Conservation (phyloP, 805 yeast species). For the Hyphopichia homilentoma region DNA sequence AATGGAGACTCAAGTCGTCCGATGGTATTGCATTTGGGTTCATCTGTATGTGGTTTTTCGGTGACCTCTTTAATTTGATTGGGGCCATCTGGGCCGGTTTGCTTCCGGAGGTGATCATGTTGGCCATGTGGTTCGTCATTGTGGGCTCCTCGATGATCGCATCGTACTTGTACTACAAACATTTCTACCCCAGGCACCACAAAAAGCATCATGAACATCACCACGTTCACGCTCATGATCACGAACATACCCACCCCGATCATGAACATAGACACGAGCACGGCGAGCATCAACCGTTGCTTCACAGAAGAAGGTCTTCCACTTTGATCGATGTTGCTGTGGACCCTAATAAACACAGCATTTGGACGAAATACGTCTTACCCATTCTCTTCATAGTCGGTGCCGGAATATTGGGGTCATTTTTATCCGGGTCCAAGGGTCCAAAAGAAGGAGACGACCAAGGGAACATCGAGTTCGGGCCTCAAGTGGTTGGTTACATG, state of each 20-base stretch:
- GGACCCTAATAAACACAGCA: conserved; percentile 44
- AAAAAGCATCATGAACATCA: conserved; percentile 11
- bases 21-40: conserved; percentile 74
- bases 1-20: conserved; percentile 71
- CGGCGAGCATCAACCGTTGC: conserved; percentile 26
- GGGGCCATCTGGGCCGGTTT: conserved; percentile 72
- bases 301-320: conserved; percentile 47
- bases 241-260: conserved; percentile 6
- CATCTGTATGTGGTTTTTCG: conserved; percentile 64
- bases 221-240: conserved; percentile 13
- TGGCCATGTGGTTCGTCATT: conserved; percentile 74
- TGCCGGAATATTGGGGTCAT: conserved; percentile 61
- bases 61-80: conserved; percentile 62
- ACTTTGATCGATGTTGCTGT: conserved; percentile 47
- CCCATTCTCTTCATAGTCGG: conserved; percentile 60
- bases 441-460: conserved; percentile 15
- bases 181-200: conserved; percentile 39
- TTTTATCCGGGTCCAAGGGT: conserved; percentile 39
- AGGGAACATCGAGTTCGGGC: conserved; percentile 41
- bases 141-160: conserved; percentile 60
- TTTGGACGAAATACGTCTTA: conserved; percentile 48
- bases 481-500: conserved; percentile 67
- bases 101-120: conserved; percentile 63
- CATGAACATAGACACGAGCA: conserved; percentile 14
- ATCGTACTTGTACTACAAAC: conserved; percentile 56